These are phyloP conservation scores for Lasiodiplodia sp. DNA, from an alignment of 2,329 filamentous ascomycete genomes.

Conservation along the genomic window DNA sequence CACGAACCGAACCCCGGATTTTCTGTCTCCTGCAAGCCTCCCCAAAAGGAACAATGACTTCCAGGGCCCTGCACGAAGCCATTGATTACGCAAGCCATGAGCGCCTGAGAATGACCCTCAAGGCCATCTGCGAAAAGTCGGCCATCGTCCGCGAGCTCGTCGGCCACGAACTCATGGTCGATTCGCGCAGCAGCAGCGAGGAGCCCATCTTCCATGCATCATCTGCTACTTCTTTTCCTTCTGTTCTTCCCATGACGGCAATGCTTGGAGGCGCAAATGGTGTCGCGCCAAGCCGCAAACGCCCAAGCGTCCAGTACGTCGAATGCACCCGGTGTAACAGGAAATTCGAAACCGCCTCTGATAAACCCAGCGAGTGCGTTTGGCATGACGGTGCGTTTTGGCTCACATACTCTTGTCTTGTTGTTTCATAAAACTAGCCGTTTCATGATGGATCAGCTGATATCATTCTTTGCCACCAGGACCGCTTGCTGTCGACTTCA, in stretches of 20 bases:
- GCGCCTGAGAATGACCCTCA: conserved; percentile 23
- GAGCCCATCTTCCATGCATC: conserved; percentile 16
- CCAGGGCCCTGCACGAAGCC: conserved; percentile 23
- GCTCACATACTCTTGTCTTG: neutral
- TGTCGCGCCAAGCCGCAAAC: conserved; percentile 22
- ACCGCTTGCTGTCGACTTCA: conserved; percentile 9
- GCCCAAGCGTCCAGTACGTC: conserved; percentile 15
- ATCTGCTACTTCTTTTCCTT: neutral
- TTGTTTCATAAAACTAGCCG: neutral
- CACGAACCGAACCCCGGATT: neutral
- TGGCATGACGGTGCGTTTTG: conserved; percentile 25
- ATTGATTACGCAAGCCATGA: conserved; percentile 27
- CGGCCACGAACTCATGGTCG: conserved; percentile 28
- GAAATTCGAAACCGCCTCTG: conserved; percentile 23
- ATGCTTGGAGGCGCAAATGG: neutral
- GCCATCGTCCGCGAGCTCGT: conserved; percentile 22
- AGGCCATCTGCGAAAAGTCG: conserved; percentile 30
- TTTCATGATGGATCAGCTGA: conserved; percentile 15
- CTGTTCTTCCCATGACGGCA: conserved; percentile 12
- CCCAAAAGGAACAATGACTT: conserved; percentile 14
- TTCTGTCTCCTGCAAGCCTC: neutral
- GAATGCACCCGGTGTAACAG: conserved; percentile 22
- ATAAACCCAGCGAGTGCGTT: conserved; percentile 20
- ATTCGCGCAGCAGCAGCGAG: conserved; percentile 28
- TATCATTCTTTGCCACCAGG: conserved; percentile 1